Base-by-base conservation (phyloP, 192 early-diverging fungal species). In the Coemansia sp. region DNA sequence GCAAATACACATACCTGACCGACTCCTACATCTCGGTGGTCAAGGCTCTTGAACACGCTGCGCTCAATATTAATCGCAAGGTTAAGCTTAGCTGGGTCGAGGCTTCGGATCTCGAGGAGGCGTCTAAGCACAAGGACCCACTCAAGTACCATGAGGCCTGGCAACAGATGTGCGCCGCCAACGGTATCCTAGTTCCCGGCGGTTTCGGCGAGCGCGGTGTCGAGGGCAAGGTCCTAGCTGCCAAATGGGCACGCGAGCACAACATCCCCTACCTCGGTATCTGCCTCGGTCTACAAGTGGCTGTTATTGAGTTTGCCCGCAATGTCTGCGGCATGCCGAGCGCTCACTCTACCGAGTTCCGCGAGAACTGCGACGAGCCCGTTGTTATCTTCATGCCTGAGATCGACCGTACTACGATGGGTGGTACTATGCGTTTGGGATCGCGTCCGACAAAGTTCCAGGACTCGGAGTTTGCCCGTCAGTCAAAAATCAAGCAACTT, bases 371-470 rank as follows among this genome's bases (percentile, higher is more conserved):
- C 29, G 77, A 75, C 7, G 84, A 85, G 34, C 89, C 88, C 16
- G 90, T 94, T n/a, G 91, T 99, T 34, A 84, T 98, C 11, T 95
- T 92, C 82, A 99, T 99, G 98, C 98, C 98, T 60, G 98, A 99
- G 81, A 95, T 98, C 78, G 89, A 88, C 64, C 90, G 88, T 65
- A 92, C 92, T 30, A 89, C 93, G 53, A 82, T 98, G 82, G 98
- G 98, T 55, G 98, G 95, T 35, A 99, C 95, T 34, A 99, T 99
- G 98, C 89, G 98, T 55, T 78, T 99, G 6, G 98, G 98, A 11
- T 78, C 85, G 50, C 89, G 94, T 38, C 82, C 88, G 11, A 98
- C 98, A 30, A 76, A 88, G 52, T 93, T 93, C 88, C 86, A 89
- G 82, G 89, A 83, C 50, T 88, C 84, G 53, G 86, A 89, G 68